A percentile compares a stretch with the other conserved stretches of the same genome.
Conservation (phyloP, 768 basidiomycete genomes). For the Trametes coccinea region DNA sequence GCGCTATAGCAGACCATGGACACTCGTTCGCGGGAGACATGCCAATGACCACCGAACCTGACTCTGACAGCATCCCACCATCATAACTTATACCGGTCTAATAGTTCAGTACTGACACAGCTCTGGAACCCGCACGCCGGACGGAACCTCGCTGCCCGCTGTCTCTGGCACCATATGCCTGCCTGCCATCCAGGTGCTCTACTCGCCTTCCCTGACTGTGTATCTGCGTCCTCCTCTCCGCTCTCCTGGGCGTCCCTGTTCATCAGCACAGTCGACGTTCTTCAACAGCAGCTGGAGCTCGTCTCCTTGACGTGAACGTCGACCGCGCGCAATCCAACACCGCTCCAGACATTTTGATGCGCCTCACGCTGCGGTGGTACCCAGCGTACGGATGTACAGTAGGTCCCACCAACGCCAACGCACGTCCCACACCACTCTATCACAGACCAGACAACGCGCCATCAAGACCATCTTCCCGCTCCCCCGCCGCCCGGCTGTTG, state of each 20-base stretch:
- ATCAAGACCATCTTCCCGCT: background rate
- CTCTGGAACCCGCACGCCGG: background rate
- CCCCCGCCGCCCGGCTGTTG: background rate
- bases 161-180: constrained; percentile 1
- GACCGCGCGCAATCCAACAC: too few relatives aligned
- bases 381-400: constrained; percentile 3
- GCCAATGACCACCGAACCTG: too few relatives aligned
- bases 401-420: background rate
- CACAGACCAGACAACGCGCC: background rate
- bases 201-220: background rate
- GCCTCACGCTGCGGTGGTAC: background rate
- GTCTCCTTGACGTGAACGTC: background rate
- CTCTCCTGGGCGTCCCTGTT: background rate
- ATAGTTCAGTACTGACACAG: too few relatives aligned
- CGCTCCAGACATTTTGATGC: background rate
- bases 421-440: background rate
- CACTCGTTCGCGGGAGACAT: background rate
- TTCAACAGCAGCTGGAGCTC: background rate
- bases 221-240: too few relatives aligned
- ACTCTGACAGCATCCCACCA: too few relatives aligned
- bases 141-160: background rate
- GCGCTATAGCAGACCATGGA: background rate
- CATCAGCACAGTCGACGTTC: background rate
- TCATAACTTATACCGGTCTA: background rate
- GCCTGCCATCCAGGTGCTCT: constrained; percentile 17